Conservation (phyloP, 495 filamentous ascomycete genomes). For the Xylaria flabelliformis region DNA sequence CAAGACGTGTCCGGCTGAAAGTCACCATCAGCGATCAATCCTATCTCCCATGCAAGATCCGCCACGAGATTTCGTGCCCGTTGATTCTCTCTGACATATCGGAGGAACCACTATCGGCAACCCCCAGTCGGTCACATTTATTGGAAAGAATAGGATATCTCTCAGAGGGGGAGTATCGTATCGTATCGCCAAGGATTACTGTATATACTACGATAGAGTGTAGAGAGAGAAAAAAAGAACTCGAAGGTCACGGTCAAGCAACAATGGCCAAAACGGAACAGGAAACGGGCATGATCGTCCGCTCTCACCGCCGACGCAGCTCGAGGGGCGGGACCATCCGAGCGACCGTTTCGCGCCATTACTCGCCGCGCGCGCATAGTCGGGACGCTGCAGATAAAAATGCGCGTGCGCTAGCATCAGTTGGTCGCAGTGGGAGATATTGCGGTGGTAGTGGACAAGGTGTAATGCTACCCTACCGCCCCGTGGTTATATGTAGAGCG, state of each 20-base stretch:
- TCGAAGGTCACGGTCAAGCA: neutral
- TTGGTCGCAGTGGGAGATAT: neutral
- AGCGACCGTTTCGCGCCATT: constrained; percentile 28
- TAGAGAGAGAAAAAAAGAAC: neutral
- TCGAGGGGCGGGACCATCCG: constrained; percentile 16
- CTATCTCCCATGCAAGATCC: constrained; percentile 26
- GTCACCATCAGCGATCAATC: constrained; percentile 16
- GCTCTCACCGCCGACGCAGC: constrained; percentile 20
- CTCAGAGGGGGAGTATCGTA: neutral
- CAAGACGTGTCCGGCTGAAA: constrained; percentile 14
- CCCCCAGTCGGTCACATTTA: neutral
- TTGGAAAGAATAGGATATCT: neutral
- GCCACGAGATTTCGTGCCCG: constrained; percentile 26
- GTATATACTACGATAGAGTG: neutral
- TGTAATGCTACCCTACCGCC: constrained; percentile 2
- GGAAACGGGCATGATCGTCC: constrained; percentile 1
- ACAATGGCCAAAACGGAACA: neutral
- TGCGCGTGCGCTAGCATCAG: constrained; percentile 5
- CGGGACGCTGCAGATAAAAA: constrained; percentile 26
- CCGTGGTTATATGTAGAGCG: neutral
- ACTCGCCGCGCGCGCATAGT: constrained; percentile 3
- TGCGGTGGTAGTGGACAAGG: constrained; percentile 5
- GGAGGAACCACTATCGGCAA: neutral
- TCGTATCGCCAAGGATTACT: neutral
- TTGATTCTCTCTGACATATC: neutral